Percentiles rank a stretch among this genome's conserved stretches.
phyloP scores from a whole-genome alignment of 2,329 filamentous ascomycete species.

The Aspergillus novoparasiticus region DNA sequence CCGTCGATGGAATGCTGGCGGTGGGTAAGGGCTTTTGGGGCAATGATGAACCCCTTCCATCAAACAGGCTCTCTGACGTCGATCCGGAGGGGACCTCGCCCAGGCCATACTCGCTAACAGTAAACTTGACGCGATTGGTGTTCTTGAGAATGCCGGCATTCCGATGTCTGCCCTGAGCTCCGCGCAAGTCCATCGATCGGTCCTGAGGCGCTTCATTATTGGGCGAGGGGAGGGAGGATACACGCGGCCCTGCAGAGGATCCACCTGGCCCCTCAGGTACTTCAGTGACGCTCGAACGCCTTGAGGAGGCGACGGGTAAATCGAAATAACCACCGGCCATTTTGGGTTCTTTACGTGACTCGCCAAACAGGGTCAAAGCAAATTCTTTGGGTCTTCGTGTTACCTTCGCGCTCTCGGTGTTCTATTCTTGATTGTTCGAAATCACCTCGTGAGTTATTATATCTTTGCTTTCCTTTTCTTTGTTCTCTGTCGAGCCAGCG shows the following conservation, averaged over 20 bases:
- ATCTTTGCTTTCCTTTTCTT: conserved; percentile 1
- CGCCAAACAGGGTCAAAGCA: conserved; percentile 7
- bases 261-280: conserved; percentile 21
- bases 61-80: conserved; percentile 31
- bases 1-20: conserved; percentile 40
- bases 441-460: background rate
- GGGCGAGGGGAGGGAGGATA: conserved; percentile 26
- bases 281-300: conserved; percentile 31
- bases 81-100: conserved; percentile 23
- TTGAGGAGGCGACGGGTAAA: conserved; percentile 30
- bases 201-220: conserved; percentile 26
- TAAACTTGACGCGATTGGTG: conserved; percentile 40
- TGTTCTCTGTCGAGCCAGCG: background rate
- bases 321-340: conserved; percentile 41
- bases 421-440: background rate
- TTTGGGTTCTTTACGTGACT: conserved; percentile 17
- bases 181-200: conserved; percentile 24
- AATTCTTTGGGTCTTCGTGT: conserved; percentile 12
- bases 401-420: conserved; percentile 9
- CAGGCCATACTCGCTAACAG: conserved; percentile 26
- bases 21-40: conserved; percentile 37
- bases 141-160: conserved; percentile 42
- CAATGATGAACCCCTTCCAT: conserved; percentile 32
- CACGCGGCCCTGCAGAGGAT: conserved; percentile 28
- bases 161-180: conserved; percentile 35